phyloP scores from a whole-genome alignment of 805 yeast species.

The Kodamaea hsintzibuensis region DNA sequence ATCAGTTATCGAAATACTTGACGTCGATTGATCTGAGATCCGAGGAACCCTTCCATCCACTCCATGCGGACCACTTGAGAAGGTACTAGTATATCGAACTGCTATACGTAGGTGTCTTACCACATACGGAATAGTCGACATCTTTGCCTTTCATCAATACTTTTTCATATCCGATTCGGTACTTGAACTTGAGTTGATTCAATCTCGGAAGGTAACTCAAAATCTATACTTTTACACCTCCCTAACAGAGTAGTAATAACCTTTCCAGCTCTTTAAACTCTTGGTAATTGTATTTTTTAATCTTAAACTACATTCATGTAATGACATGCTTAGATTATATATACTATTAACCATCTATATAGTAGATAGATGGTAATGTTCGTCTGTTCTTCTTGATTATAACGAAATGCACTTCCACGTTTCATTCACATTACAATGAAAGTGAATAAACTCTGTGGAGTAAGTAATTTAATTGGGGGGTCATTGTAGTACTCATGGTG shows the following conservation, averaged over 20 bases:
- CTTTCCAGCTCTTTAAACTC: too few species aligned
- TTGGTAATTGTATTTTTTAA: too few species aligned
- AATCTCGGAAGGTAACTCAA: too few species aligned
- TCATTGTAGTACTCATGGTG: not conserved
- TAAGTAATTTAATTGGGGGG: not conserved
- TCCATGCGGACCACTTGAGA: slow-evolving; percentile 34
- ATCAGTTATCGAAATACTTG: slow-evolving; percentile 53
- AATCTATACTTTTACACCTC: too few species aligned
- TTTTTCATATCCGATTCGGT: slow-evolving; percentile 8
- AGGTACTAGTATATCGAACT: not conserved
- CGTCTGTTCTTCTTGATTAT: not conserved
- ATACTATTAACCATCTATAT: not conserved
- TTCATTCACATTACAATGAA: not conserved
- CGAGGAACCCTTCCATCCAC: slow-evolving; percentile 39
- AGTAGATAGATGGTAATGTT: not conserved
- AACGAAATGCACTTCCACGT: not conserved
- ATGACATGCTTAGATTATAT: not conserved
- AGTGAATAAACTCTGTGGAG: not conserved
- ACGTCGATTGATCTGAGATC: slow-evolving; percentile 25
- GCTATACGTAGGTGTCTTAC: slow-evolving; percentile 2
- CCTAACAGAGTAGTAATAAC: too few species aligned
- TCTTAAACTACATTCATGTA: not conserved
- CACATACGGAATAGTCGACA: not conserved
- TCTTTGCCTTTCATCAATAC: not conserved
- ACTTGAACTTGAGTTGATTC: not conserved